Evolutionary conservation across 2,329 filamentous ascomycete species (phyloP).

Genomic region (Cytospora piceicola): DNA sequence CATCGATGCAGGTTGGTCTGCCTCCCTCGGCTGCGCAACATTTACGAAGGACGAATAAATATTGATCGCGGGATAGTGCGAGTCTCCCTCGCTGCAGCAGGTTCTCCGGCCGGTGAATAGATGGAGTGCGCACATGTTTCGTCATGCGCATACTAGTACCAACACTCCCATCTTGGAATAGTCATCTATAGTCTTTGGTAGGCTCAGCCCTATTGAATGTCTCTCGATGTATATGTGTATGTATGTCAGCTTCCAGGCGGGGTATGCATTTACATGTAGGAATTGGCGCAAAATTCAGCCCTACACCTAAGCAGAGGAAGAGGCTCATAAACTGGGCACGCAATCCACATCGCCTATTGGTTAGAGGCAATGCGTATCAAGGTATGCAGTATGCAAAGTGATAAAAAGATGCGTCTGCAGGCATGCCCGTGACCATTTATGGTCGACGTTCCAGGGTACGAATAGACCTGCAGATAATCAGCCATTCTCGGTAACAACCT

Average conservation of each 20-base stretch:
- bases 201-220: not conserved
- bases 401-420: conserved; percentile 5
- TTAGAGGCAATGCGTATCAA: not conserved
- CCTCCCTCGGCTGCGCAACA: not conserved
- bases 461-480: too few species aligned
- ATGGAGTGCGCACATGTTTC: too few species aligned
- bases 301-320: not conserved
- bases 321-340: not conserved
- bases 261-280: too few species aligned
- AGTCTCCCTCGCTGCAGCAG: too few species aligned
- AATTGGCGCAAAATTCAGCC: too few species aligned
- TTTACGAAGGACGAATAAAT: not conserved
- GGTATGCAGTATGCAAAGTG: conserved; percentile 7
- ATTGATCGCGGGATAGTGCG: too few species aligned
- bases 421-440: conserved; percentile 13
- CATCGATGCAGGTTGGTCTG: not conserved
- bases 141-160: too few species aligned
- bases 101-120: too few species aligned
- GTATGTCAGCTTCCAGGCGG: too few species aligned
- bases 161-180: too few species aligned
- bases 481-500: not conserved
- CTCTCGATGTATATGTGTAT: not conserved
- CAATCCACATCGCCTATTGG: not conserved
- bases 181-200: too few species aligned
- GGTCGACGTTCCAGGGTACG: not conserved